Conservation (phyloP, 805 yeast species). For the Ogataea methanolica region DNA sequence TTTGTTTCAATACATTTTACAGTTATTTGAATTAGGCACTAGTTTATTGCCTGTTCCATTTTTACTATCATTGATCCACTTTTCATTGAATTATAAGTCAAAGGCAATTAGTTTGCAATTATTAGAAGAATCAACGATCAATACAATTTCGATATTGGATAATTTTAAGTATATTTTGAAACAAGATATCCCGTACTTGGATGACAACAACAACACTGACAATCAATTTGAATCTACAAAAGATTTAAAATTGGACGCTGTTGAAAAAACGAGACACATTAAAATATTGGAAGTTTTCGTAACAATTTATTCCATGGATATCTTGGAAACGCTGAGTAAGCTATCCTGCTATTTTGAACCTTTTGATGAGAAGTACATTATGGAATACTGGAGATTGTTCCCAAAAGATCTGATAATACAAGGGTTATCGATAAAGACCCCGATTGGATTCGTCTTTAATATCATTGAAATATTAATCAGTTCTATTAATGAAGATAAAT, state of each 20-base stretch:
- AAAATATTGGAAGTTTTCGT: slow-evolving; percentile 47
- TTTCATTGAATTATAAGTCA: slow-evolving; percentile 54
- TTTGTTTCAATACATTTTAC: slow-evolving; percentile 26
- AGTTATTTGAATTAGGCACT: slow-evolving; percentile 11
- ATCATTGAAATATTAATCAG: slow-evolving; percentile 48
- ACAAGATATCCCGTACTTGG: slow-evolving; percentile 24
- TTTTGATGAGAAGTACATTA: slow-evolving; percentile 20
- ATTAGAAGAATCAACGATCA: slow-evolving; percentile 28
- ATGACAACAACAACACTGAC: slow-evolving; percentile 4
- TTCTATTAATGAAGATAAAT: slow-evolving; percentile 32
- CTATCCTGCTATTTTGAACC: slow-evolving; percentile 19
- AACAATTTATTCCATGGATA: slow-evolving; percentile 49
- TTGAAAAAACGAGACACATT: slow-evolving; percentile 36
- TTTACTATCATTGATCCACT: slow-evolving; percentile 51
- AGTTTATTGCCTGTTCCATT: slow-evolving; percentile 50
- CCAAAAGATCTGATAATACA: slow-evolving; percentile 32
- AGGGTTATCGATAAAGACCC: slow-evolving; percentile 48
- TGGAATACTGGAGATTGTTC: slow-evolving; percentile 32
- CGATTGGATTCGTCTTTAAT: slow-evolving; percentile 47
- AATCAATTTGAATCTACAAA: slow-evolving; percentile 5
- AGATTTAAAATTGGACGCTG: slow-evolving; percentile 16
- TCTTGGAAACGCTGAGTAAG: slow-evolving; percentile 43
- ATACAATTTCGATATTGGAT: slow-evolving; percentile 22
- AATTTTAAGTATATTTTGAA: slow-evolving; percentile 24
- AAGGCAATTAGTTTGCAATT: slow-evolving; percentile 47